Evolutionary conservation across 805 yeast genomes (phyloP).

Genomic region (Peterozyma xylosa): DNA sequence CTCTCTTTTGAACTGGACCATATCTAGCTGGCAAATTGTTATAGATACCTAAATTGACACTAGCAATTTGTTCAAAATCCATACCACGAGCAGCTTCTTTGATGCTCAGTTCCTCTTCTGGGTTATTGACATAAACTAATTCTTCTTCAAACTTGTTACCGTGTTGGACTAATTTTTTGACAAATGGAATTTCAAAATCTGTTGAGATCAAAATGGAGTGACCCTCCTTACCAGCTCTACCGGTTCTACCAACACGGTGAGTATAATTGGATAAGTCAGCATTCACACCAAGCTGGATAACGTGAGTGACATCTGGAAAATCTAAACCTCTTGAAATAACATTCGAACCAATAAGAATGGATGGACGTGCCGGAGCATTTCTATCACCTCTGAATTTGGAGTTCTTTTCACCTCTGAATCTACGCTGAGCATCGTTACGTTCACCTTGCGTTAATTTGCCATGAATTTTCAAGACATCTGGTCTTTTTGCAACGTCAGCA

Average conservation of each 20-base stretch:
- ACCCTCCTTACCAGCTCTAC: slow-evolving; percentile 83
- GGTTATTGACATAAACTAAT: slow-evolving; percentile 27
- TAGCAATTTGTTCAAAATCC: slow-evolving; percentile 27
- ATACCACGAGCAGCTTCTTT: slow-evolving; percentile 20
- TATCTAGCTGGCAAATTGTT: slow-evolving; percentile 9
- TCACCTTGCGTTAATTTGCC: slow-evolving; percentile 67
- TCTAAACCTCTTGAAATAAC: slow-evolving; percentile 98
- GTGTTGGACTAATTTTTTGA: slow-evolving; percentile 39
- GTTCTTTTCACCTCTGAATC: slow-evolving; percentile 15
- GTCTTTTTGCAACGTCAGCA: slow-evolving; percentile 8
- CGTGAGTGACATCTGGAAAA: slow-evolving; percentile 82
- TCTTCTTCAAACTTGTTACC: slow-evolving; percentile 47
- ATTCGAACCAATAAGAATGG: slow-evolving; percentile 76
- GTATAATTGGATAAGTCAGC: slow-evolving; percentile 70
- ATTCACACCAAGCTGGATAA: slow-evolving; percentile 77
- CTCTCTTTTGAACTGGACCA: slow-evolving; percentile 5
- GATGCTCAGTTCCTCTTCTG: slow-evolving; percentile 23
- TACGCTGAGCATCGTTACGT: slow-evolving; percentile 33
- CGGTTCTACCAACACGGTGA: slow-evolving; percentile 95
- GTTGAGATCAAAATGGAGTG: slow-evolving; percentile 55
- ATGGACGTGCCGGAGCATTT: slow-evolving; percentile 23
- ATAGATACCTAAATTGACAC: slow-evolving; percentile 14
- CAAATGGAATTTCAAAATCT: slow-evolving; percentile 48
- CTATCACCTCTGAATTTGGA: neutral
- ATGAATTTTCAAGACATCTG: slow-evolving; percentile 35